A percentile compares a stretch with the other conserved stretches of the same genome.
Conservation (phyloP, 768 basidiomycete species). For the Brasilioporus rufonigricans region DNA sequence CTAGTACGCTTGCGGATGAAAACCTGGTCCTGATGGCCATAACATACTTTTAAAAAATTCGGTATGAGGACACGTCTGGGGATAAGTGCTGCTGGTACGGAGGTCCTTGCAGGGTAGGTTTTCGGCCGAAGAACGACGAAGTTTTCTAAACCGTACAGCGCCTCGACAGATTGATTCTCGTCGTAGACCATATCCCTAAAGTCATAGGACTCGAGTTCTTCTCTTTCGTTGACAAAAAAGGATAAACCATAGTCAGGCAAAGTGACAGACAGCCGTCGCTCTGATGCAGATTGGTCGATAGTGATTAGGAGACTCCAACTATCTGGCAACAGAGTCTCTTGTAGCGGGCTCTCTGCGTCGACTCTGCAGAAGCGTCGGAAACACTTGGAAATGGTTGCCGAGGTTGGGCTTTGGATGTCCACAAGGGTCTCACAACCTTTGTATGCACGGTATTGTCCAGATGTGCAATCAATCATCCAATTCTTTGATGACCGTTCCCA, state of each 20-base stretch:
- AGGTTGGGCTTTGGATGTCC: constrained; percentile 10
- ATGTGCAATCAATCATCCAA: constrained; percentile 16
- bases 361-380: background rate
- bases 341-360: background rate
- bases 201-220: background rate
- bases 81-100: background rate
- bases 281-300: background rate
- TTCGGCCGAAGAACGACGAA: background rate
- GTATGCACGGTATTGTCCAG: background rate
- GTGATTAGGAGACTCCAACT: background rate
- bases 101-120: background rate
- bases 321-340: too few relatives aligned
- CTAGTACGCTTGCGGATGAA: background rate
- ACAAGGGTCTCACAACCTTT: constrained; percentile 10
- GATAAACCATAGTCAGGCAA: background rate
- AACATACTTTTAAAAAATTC: background rate
- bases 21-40: background rate
- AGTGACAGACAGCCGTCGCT: background rate
- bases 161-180: background rate
- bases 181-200: background rate
- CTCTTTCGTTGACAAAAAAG: background rate
- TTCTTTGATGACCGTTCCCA: constrained; percentile 20
- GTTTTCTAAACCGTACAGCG: background rate
- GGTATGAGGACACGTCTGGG: background rate
- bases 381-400: background rate